Base-by-base conservation (phyloP, 352 stramenopile genomes). In the Phytophthora palmivora region DNA sequence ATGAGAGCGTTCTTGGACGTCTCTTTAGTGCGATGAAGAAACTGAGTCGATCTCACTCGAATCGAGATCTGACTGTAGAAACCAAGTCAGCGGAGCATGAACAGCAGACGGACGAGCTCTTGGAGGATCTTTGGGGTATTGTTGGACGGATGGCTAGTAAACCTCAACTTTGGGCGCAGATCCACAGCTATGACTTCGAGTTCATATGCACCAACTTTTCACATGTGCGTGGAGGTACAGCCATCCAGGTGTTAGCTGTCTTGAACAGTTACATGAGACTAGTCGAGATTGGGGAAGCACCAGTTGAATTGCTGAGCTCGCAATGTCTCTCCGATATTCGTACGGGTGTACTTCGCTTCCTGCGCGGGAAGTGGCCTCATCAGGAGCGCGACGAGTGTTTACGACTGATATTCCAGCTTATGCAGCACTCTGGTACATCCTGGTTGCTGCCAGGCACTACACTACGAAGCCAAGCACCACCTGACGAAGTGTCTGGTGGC, bases 311-410 rank as follows among this genome's bases (percentile, higher is more conserved):
- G 8, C 55, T 90, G 4, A 86, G 67, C 15, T 83, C 82, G 4
- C 78, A 84, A 33, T 78, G 75, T 32, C 62, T 92, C 11, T 79
- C 69, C 21, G 74, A 84, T 47, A 70, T 94, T 24, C 82, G 83
- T 1, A 73, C 73, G 0, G 86, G 83, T 1, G 66, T 90, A 0
- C 63, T 89, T 15, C 78, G 70, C 11, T 91, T 92, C 54, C 28
- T 94, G 42, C 83, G 82, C 16, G 51, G 71, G 6, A 92, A 94
- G 24, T 92, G 82, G 83, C 73, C 78, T 2, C 67, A 85, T 38
- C 86, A 91, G 28, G 82, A 92, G 49, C 83, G 80, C 4, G 83
- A 94, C 46, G 66, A 82, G 48, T 91, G 80, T 22, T 63, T 92
- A 26, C 62, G 65, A 15, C 52, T 92, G 18, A 62, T 92, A 10